Conservation (phyloP, 164 flowering plant genomes). For the Sextonia rubra region DNA sequence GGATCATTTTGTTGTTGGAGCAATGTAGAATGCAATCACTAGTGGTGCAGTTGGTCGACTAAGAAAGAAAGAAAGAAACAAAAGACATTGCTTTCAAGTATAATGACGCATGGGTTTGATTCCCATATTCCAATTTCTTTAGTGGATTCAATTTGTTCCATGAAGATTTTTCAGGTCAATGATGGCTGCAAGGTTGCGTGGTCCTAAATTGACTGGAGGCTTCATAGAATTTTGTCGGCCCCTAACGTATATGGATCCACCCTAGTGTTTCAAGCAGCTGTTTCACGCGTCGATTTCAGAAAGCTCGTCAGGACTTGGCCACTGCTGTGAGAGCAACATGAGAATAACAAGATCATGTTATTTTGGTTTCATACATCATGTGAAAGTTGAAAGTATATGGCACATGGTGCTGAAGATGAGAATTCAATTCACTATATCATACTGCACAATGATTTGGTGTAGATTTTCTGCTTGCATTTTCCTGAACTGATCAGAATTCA, state of each 20-base stretch:
- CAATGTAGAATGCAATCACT: background rate
- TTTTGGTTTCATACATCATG: background rate
- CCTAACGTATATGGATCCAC: slow-evolving; percentile 24
- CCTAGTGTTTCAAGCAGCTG: background rate
- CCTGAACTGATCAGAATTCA: background rate
- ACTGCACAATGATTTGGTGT: too few relatives aligned
- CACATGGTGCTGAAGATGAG: background rate
- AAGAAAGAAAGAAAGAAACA: background rate
- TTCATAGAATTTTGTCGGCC: slow-evolving; percentile 26
- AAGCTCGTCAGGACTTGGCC: background rate
- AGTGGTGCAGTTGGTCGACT: background rate
- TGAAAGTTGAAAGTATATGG: background rate
- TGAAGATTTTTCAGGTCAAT: slow-evolving; percentile 6
- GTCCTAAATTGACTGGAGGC: slow-evolving; percentile 23
- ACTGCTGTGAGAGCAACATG: slow-evolving; percentile 3
- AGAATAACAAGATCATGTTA: background rate
- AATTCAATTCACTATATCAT: background rate
- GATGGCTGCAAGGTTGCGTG: slow-evolving; percentile 19
- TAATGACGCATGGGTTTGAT: background rate
- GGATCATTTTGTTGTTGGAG: background rate
- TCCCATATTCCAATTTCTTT: background rate
- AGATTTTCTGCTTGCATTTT: background rate
- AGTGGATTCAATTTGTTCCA: slow-evolving; percentile 11
- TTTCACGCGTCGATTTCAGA: background rate
- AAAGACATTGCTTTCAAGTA: background rate